Evolutionary conservation across 108 stramenopile genomes (phyloP).

Genomic region (Mayamaea pseudoterrestris): DNA sequence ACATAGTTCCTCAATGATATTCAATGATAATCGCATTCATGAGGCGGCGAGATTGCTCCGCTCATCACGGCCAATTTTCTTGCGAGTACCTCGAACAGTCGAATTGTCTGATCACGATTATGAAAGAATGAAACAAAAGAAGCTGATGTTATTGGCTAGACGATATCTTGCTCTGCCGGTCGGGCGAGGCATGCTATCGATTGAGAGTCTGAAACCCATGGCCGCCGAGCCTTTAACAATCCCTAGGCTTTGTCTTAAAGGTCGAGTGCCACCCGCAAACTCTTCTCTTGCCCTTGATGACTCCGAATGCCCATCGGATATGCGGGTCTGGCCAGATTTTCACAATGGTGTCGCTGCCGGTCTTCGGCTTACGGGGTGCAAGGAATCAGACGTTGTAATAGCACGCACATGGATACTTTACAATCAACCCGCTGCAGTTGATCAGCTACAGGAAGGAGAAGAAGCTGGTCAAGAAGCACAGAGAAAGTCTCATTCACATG

Average conservation of each 20-base stretch:
- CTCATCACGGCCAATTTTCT: conserved; percentile 71
- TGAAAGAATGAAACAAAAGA: conserved; percentile 76
- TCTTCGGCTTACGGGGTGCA: conserved; percentile 51
- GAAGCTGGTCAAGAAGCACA: conserved; percentile 4
- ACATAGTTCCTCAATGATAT: conserved; percentile 70
- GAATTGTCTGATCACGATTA: conserved; percentile 88
- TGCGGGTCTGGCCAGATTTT: conserved; percentile 93
- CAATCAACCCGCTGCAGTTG: conserved; percentile 48
- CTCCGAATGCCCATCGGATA: conserved; percentile 46
- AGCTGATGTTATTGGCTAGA: conserved; percentile 67
- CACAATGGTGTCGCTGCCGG: conserved; percentile 98
- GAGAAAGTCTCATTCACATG: conserved; percentile 58
- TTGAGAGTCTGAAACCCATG: conserved; percentile 71
- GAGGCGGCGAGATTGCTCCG: conserved; percentile 85
- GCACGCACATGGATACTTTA: conserved; percentile 95
- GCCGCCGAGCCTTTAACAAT: conserved; percentile 82
- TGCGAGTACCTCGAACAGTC: conserved; percentile 65
- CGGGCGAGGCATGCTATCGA: conserved; percentile 94
- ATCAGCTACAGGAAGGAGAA: conserved; percentile 13
- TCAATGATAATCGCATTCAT: conserved; percentile 76
- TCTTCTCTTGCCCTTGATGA: conserved; percentile 69
- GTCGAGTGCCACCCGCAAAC: conserved; percentile 87
- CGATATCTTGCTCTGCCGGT: conserved; percentile 78
- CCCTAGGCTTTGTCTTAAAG: conserved; percentile 80
- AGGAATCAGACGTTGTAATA: conserved; percentile 26